Evolutionary conservation across 1,139 yeast species (phyloP), one percentile per base, ranked within the genome.

Genomic region (Kodamaea ohmeri): DNA sequence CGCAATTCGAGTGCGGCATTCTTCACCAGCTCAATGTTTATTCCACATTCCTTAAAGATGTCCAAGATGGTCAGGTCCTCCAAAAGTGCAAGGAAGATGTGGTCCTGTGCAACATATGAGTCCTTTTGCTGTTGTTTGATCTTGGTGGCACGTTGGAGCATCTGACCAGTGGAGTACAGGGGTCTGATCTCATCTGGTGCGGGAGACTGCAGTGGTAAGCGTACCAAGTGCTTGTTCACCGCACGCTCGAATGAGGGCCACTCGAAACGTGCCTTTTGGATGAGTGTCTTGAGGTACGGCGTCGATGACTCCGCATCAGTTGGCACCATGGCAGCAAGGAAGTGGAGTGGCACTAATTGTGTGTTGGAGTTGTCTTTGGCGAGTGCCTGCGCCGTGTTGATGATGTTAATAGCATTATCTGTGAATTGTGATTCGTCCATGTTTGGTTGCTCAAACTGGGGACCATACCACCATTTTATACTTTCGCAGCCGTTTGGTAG

Each of bases 31-130:
- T 85, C 94, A 8, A 74, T 61, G 30, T 83, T 84, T 29, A 90
- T 74, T 18, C 76, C 71, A 32, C 81, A 75, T 44, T 84, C 94
- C 56, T 87, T 87, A 53, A 90, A 76, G n/a, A 92, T 61, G 37
- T 76, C 71, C 58, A 85, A 76, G 32, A 90, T 73, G 2, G 85
- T 69, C 3, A 76, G 60, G 51, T 90, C 97, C 27, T 89, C 94
- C 40, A 92, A 67, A 37, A 94, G 67, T 0, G 97, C 97, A 45
- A 88, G 71, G 37, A 94, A 67, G 13, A 92, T 66, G 60, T 92
- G 99, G 62, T 92, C 99, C 64, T 92, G 97, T 1, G 96, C 98
- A 42, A 92, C 77, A 56, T 78, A 92, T 25, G 82, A 72, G 62
- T 92, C 99, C 61, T 92, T 92, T 58, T 92, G 99, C 52, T 84